These are phyloP conservation scores for Dendrobium huoshanense DNA, from an alignment of 106 monocot genomes.

Conservation along the genomic window DNA sequence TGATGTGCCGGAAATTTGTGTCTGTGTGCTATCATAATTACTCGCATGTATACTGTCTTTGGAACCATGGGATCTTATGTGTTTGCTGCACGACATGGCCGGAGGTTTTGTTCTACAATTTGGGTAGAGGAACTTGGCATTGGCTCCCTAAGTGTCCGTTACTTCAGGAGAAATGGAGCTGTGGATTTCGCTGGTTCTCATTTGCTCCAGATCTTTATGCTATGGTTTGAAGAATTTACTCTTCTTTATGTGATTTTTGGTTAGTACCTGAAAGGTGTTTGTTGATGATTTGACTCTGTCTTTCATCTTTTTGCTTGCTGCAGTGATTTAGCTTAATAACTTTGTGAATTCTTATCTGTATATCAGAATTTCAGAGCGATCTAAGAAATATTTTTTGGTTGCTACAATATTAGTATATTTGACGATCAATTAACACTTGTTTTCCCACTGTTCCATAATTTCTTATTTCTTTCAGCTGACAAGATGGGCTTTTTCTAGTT, in stretches of 20 bases:
- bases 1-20: slow-evolving; percentile 50
- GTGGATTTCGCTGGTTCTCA: slow-evolving; percentile 52
- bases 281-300: not conserved
- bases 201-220: slow-evolving; percentile 42
- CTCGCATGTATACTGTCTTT: slow-evolving; percentile 32
- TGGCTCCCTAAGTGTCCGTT: slow-evolving; percentile 41
- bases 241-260: not conserved
- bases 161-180: slow-evolving; percentile 49
- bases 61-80: slow-evolving; percentile 39
- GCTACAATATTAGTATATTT: too few relatives aligned
- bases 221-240: slow-evolving; percentile 22
- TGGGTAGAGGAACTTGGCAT: slow-evolving; percentile 34
- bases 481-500: too few relatives aligned
- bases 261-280: not conserved
- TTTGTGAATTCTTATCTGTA: too few relatives aligned
- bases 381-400: too few relatives aligned
- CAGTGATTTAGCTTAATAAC: too few relatives aligned
- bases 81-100: slow-evolving; percentile 51
- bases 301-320: not conserved
- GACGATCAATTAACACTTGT: too few relatives aligned
- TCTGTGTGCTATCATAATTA: slow-evolving; percentile 56
- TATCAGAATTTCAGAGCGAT: too few relatives aligned
- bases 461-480: too few relatives aligned
- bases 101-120: slow-evolving; percentile 34
- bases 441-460: too few relatives aligned